phyloP scores from a whole-genome alignment of 495 filamentous ascomycete genomes.

The Aspergillus steynii region DNA sequence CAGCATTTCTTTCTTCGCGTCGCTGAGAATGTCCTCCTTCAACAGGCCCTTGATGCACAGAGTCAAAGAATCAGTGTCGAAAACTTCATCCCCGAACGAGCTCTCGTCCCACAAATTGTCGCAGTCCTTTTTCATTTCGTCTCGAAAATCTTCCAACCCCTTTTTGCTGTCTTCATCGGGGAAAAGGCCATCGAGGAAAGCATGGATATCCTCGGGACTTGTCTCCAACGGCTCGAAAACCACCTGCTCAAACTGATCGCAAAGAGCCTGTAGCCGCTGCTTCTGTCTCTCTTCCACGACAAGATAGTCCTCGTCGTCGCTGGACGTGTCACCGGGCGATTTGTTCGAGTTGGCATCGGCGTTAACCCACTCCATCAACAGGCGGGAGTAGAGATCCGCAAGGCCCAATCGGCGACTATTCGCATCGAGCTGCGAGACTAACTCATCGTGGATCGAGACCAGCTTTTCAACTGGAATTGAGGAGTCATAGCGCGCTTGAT shows the following conservation, averaged over 20 bases:
- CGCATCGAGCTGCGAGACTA: constrained; percentile 42
- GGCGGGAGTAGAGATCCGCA: constrained; percentile 55
- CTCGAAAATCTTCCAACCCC: constrained; percentile 30
- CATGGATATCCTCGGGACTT: constrained; percentile 38
- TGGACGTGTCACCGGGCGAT: constrained; percentile 13
- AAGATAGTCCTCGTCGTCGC: constrained; percentile 18
- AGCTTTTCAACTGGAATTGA: constrained; percentile 36
- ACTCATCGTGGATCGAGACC: constrained; percentile 41
- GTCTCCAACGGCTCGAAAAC: constrained; percentile 51
- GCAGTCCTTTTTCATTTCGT: neutral
- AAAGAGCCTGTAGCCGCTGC: constrained; percentile 25
- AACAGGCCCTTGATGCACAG: constrained; percentile 51
- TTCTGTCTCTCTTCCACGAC: constrained; percentile 31
- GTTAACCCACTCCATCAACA: constrained; percentile 60
- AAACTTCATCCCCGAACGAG: constrained; percentile 23
- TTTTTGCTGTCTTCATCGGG: constrained; percentile 23
- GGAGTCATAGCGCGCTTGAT: constrained; percentile 43
- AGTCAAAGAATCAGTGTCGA: constrained; percentile 33
- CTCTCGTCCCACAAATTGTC: constrained; percentile 20
- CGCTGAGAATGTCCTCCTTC: constrained; percentile 52
- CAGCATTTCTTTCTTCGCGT: constrained; percentile 54
- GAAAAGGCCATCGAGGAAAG: constrained; percentile 51
- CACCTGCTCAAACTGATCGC: constrained; percentile 49
- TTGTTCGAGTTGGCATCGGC: constrained; percentile 8
- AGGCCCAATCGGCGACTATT: constrained; percentile 55